A percentile compares a stretch with the other conserved stretches of the same genome.
Conservation (phyloP, 768 basidiomycete genomes). For the Rhodotorula toruloides region DNA sequence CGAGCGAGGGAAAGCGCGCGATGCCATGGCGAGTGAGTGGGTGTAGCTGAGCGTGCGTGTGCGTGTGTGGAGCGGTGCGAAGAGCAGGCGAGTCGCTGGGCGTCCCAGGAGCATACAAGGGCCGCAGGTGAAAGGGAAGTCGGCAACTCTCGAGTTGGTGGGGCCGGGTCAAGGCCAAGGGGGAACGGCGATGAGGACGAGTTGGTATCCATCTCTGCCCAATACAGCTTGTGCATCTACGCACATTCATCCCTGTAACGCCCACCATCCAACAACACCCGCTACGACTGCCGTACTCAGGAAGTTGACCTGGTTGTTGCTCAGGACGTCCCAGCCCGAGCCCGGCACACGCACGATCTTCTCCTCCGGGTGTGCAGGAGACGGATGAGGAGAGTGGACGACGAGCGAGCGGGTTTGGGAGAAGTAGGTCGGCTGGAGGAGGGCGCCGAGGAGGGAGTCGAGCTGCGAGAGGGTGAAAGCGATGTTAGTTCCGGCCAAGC, state of each 20-base stretch:
- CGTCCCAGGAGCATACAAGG: too few species aligned
- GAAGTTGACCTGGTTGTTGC: slow-evolving; percentile 61
- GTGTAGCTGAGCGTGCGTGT: background rate
- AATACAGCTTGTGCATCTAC: background rate
- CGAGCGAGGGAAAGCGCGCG: slow-evolving; percentile 4
- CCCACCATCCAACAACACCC: slow-evolving; percentile 43
- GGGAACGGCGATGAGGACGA: background rate
- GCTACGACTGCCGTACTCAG: slow-evolving; percentile 50
- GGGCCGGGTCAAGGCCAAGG: too few species aligned
- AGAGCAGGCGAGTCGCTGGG: too few species aligned
- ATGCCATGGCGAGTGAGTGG: background rate
- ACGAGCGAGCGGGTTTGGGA: slow-evolving; percentile 60
- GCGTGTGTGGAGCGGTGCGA: background rate
- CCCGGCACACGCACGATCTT: slow-evolving; percentile 50
- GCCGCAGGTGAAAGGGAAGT: too few species aligned
- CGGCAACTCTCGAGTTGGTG: too few species aligned
- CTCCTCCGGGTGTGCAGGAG: slow-evolving; percentile 46
- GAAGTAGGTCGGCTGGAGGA: slow-evolving; percentile 73
- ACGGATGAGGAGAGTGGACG: slow-evolving; percentile 53
- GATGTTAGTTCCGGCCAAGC: background rate
- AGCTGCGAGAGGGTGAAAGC: slow-evolving; percentile 51
- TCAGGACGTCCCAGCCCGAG: slow-evolving; percentile 54
- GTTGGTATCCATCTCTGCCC: background rate
- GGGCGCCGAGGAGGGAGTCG: slow-evolving; percentile 83
- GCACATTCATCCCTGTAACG: too few species aligned